Conservation (phyloP, 2,329 filamentous ascomycete species). For the Aureobasidium sp. region DNA sequence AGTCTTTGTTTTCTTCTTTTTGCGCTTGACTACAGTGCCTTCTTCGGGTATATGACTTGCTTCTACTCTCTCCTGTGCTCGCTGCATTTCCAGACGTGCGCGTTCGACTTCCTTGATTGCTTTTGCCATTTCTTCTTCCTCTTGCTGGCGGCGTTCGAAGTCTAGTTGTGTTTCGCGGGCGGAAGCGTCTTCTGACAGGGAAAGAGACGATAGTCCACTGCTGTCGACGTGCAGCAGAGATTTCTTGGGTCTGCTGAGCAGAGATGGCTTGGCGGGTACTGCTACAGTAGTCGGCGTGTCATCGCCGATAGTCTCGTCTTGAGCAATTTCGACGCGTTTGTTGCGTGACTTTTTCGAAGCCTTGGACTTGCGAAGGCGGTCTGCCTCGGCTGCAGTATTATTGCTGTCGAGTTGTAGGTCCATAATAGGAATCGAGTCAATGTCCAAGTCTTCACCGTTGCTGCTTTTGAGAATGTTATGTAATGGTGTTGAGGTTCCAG, state of each 20-base stretch:
- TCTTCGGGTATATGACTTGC: constrained; percentile 61
- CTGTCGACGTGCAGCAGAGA: constrained; percentile 79
- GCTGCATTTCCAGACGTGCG: constrained; percentile 80
- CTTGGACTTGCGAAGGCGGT: constrained; percentile 11
- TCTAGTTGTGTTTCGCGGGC: constrained; percentile 39
- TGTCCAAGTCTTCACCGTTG: constrained; percentile 74
- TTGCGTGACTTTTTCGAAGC: constrained; percentile 20
- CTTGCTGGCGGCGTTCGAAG: constrained; percentile 60
- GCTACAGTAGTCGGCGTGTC: constrained; percentile 19
- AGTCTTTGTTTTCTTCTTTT: constrained; percentile 17
- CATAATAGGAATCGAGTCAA: constrained; percentile 95
- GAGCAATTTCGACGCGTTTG: constrained; percentile 39
- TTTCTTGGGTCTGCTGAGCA: constrained; percentile 46
- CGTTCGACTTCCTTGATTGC: constrained; percentile 86
- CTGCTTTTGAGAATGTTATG: constrained; percentile 62
- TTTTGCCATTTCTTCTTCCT: constrained; percentile 81
- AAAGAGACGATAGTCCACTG: constrained; percentile 67
- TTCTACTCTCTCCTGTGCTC: constrained; percentile 67
- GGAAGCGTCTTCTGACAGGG: constrained; percentile 50
- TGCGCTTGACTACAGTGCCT: constrained; percentile 16
- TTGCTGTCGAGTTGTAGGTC: constrained; percentile 64
- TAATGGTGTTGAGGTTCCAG: constrained; percentile 65
- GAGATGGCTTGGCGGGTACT: constrained; percentile 23
- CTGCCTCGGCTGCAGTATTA: constrained; percentile 15
- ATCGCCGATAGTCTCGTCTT: constrained; percentile 41